Conservation (phyloP, 805 yeast genomes). For the Schizosaccharomyces cryophilus region DNA sequence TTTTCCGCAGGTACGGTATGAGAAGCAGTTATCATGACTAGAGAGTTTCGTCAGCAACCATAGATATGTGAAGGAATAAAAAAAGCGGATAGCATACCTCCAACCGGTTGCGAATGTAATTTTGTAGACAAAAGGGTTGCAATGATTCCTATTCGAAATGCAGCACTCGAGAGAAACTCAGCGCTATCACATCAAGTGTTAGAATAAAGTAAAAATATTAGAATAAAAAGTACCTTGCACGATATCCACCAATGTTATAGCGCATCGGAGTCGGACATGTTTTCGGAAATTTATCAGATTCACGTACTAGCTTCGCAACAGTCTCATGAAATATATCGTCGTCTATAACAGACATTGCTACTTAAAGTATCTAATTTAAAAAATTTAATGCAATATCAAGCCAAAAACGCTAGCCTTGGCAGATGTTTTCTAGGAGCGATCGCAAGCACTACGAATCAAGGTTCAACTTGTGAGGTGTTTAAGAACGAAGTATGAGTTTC, state of each 20-base stretch:
- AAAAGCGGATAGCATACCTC: constrained; percentile 14
- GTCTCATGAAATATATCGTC: not conserved
- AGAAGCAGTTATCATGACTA: constrained; percentile 51
- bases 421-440: too few relatives aligned
- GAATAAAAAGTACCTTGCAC: not conserved
- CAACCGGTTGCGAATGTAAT: constrained; percentile 44
- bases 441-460: too few relatives aligned
- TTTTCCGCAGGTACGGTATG: constrained; percentile 41
- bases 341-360: not conserved
- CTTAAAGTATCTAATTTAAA: too few relatives aligned
- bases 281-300: not conserved
- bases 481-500: too few relatives aligned
- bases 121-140: constrained; percentile 60
- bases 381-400: too few relatives aligned
- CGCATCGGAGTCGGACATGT: not conserved
- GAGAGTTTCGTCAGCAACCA: not conserved
- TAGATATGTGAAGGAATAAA: not conserved
- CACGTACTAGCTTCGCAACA: not conserved
- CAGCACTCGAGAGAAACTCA: constrained; percentile 20
- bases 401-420: too few relatives aligned
- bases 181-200: not conserved
- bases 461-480: too few relatives aligned
- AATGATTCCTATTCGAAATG: constrained; percentile 57
- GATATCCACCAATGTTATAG: not conserved
- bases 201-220: not conserved